A percentile compares a stretch with the other conserved stretches of the same genome.
Conservation (phyloP, 2,329 filamentous ascomycete species). For the Cladosporium velox region DNA sequence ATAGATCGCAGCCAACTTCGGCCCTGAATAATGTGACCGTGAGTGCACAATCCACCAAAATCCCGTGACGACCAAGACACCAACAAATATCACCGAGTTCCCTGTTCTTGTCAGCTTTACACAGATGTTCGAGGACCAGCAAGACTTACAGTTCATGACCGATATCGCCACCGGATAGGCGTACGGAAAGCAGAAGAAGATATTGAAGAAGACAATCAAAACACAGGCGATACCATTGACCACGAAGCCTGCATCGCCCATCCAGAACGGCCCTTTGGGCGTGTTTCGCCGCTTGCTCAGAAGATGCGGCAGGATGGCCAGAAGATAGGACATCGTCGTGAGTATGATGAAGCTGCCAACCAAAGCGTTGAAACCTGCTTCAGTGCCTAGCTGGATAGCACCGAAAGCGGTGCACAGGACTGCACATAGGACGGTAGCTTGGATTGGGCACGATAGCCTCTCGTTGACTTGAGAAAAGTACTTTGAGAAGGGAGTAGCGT, state of each 20-base stretch:
- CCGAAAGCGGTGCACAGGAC: conserved; percentile 50
- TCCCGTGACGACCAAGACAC: conserved; percentile 50
- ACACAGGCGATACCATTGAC: conserved; percentile 38
- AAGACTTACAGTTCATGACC: conserved; percentile 43
- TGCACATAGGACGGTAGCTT: conserved; percentile 59
- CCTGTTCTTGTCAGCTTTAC: conserved; percentile 41
- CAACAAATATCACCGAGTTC: conserved; percentile 58
- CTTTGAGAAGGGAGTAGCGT: conserved; percentile 59
- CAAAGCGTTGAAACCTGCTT: conserved; percentile 40
- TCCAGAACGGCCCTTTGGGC: conserved; percentile 39
- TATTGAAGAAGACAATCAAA: conserved; percentile 40
- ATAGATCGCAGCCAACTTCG: conserved; percentile 42
- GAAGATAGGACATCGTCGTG: conserved; percentile 38
- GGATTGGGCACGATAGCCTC: conserved; percentile 59
- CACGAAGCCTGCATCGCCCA: conserved; percentile 36
- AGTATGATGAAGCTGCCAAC: conserved; percentile 42
- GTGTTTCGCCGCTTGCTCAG: conserved; percentile 36
- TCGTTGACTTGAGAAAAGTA: conserved; percentile 58
- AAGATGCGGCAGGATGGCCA: conserved; percentile 40
- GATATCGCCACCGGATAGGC: conserved; percentile 32
- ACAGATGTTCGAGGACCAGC: conserved; percentile 31
- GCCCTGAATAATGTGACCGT: conserved; percentile 52
- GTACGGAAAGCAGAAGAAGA: conserved; percentile 41
- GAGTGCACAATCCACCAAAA: conserved; percentile 56
- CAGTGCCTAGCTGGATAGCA: conserved; percentile 37